Percentiles rank a stretch among this genome's conserved stretches.
These are phyloP conservation scores for Chalciporus sp. DNA, from an alignment of 1,284 basidiomycete species.

Conservation along the genomic window DNA sequence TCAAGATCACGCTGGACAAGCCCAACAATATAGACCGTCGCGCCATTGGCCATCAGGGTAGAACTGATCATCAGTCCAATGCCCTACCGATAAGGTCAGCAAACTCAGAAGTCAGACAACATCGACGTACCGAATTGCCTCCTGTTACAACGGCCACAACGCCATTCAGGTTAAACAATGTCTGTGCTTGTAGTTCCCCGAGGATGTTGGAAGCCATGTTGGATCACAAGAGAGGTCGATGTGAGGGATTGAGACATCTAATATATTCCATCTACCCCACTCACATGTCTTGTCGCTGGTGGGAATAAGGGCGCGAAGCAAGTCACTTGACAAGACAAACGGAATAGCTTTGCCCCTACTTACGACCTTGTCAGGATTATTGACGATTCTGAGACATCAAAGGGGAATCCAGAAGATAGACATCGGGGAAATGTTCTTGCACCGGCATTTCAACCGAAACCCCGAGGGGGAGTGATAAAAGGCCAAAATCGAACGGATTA, in stretches of 20 bases:
- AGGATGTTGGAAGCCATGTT: background rate
- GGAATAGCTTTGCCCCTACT: too few relatives aligned
- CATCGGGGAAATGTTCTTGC: too few relatives aligned
- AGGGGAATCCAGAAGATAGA: too few relatives aligned
- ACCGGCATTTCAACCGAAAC: too few relatives aligned
- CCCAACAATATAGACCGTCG: too few relatives aligned
- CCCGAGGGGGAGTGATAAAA: background rate
- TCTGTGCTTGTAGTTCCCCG: background rate
- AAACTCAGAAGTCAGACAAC: background rate
- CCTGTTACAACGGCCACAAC: background rate
- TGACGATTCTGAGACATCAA: too few relatives aligned
- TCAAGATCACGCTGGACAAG: constrained; percentile 45
- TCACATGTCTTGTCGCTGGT: background rate
- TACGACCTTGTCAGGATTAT: too few relatives aligned
- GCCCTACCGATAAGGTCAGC: background rate
- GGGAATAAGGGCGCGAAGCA: background rate
- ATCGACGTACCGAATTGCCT: too few relatives aligned
- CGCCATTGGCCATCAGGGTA: constrained; percentile 48
- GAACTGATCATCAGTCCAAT: constrained; percentile 3
- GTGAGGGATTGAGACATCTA: background rate
- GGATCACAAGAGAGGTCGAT: background rate
- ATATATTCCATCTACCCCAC: background rate
- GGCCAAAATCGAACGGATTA: background rate
- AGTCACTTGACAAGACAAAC: too few relatives aligned
- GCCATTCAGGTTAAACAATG: background rate